phyloP scores from a whole-genome alignment of 495 filamentous ascomycete species.

The Lophium mytilinum region DNA sequence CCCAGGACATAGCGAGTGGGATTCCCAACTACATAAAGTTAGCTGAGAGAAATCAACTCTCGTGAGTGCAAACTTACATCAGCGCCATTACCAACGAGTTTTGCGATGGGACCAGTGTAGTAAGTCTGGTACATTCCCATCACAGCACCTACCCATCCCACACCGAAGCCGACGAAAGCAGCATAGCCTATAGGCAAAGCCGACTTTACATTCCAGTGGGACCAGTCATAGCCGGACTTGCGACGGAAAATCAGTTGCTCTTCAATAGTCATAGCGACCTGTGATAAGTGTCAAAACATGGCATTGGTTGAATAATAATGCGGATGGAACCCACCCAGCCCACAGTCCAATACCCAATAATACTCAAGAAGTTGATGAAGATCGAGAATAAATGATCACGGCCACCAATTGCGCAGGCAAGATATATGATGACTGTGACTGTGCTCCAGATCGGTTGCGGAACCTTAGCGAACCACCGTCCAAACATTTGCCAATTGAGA shows the following conservation, averaged over 20 bases:
- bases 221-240: slow-evolving; percentile 48
- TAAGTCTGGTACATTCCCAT: slow-evolving; percentile 62
- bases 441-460: slow-evolving; percentile 58
- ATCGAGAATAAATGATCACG: slow-evolving; percentile 53
- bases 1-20: slow-evolving; percentile 8
- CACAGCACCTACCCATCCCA: slow-evolving; percentile 63
- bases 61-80: not conserved
- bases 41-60: no score
- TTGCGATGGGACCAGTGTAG: slow-evolving; percentile 58
- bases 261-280: slow-evolving; percentile 44
- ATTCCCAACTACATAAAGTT: not conserved
- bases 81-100: slow-evolving; percentile 31
- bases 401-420: slow-evolving; percentile 57
- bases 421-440: slow-evolving; percentile 50
- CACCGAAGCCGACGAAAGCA: slow-evolving; percentile 52
- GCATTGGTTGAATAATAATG: no score
- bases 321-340: slow-evolving; percentile 27
- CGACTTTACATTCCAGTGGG: slow-evolving; percentile 48
- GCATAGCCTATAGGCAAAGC: slow-evolving; percentile 58
- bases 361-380: slow-evolving; percentile 62
- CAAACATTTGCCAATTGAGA: slow-evolving; percentile 19
- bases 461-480: slow-evolving; percentile 9
- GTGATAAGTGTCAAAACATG: no score
- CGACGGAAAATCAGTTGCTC: slow-evolving; percentile 58
- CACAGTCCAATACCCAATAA: slow-evolving; percentile 69